phyloP scores from a whole-genome alignment of 2,329 filamentous ascomycete genomes.

The Phaeosphaeriaceae sp. region DNA sequence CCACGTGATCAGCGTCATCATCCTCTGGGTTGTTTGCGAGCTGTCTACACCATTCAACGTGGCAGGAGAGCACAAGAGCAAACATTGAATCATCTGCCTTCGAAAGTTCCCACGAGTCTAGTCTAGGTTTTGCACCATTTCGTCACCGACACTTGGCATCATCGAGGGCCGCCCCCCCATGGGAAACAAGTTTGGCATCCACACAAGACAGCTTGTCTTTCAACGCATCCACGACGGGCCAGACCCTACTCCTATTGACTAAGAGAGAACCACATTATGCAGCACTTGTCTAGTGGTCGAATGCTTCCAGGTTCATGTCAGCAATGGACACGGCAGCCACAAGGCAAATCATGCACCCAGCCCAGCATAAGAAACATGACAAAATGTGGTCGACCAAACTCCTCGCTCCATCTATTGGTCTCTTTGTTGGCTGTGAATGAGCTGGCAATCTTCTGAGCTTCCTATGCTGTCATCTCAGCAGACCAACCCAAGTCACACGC shows the following conservation, averaged over 20 bases:
- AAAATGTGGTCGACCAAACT: background rate
- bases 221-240: conserved; percentile 7
- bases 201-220: conserved; percentile 4
- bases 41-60: conserved; percentile 8
- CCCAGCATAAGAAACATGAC: background rate
- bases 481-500: conserved; percentile 19
- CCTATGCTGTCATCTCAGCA: conserved; percentile 14
- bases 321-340: background rate
- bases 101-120: background rate
- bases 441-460: conserved; percentile 1
- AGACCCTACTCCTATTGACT: background rate
- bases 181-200: conserved; percentile 2
- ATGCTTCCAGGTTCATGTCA: background rate
- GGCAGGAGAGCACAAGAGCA: conserved; percentile 18
- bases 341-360: background rate
- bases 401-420: background rate
- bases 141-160: conserved; percentile 8
- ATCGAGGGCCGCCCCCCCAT: background rate
- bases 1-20: conserved; percentile 25
- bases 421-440: conserved; percentile 2
- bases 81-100: background rate
- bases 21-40: background rate
- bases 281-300: background rate
- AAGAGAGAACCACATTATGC: background rate
- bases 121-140: conserved; percentile 4